These are phyloP conservation scores for Rhizophora mangle DNA, from an alignment of 345 rosid genomes.

Conservation along the genomic window DNA sequence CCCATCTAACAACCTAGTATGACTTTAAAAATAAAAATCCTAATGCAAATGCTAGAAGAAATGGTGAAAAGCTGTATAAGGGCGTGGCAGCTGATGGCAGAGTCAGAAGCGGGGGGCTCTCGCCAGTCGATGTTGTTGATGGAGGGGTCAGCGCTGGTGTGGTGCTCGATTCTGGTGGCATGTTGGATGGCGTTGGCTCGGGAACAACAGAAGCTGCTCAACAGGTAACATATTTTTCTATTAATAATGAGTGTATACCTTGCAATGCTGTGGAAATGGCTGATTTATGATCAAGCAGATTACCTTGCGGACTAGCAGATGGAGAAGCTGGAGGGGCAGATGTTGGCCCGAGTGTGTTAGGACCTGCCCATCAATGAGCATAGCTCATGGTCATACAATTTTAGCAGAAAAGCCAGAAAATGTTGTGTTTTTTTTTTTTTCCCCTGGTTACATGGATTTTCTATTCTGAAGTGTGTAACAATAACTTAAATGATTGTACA, in stretches of 20 bases:
- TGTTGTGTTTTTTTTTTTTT: not conserved
- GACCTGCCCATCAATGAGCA: conserved; percentile 37
- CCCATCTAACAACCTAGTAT: conserved; percentile 23
- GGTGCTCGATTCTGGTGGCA: conserved; percentile 54
- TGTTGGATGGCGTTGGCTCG: conserved; percentile 48
- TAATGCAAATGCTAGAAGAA: conserved; percentile 40
- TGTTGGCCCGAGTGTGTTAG: conserved; percentile 45
- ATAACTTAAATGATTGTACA: not conserved
- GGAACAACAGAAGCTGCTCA: conserved; percentile 49
- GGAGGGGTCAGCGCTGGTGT: conserved; percentile 52
- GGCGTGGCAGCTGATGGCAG: conserved; percentile 50
- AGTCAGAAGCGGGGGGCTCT: conserved; percentile 51
- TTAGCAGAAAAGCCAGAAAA: not conserved
- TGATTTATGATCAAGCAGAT: not conserved
- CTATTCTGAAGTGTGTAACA: too few species aligned
- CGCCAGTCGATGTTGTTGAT: conserved; percentile 36
- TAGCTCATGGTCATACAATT: not conserved
- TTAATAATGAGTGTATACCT: not conserved
- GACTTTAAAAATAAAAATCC: conserved; percentile 40
- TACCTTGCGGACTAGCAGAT: conserved; percentile 44
- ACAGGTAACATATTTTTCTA: not conserved
- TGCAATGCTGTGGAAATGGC: not conserved
- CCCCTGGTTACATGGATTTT: too few species aligned
- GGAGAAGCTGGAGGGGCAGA: conserved; percentile 50
- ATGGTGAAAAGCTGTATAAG: conserved; percentile 37